These are phyloP conservation scores for Furcasterigmium furcatum DNA, from an alignment of 2,329 filamentous ascomycete genomes.

Conservation along the genomic window DNA sequence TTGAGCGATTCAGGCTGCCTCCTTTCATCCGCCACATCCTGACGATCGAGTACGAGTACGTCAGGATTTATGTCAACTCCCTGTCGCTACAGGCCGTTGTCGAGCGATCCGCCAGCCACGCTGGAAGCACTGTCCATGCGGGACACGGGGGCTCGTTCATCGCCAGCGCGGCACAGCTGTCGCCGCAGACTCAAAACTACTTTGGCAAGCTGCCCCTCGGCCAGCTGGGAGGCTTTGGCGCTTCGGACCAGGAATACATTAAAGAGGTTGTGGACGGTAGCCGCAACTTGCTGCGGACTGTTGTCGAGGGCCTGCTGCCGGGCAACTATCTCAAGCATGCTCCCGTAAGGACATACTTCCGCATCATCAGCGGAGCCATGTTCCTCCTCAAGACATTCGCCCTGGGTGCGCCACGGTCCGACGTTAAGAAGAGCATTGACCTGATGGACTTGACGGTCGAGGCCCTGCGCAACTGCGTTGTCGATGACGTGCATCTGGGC, in stretches of 20 bases:
- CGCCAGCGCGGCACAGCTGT: constrained; percentile 42
- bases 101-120: constrained; percentile 82
- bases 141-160: constrained; percentile 28
- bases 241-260: constrained; percentile 69
- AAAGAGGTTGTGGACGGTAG: constrained; percentile 75
- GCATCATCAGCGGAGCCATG: constrained; percentile 82
- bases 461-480: constrained; percentile 72
- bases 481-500: constrained; percentile 83
- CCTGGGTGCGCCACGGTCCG: constrained; percentile 72
- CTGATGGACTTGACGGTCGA: constrained; percentile 74
- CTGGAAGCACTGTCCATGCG: constrained; percentile 37
- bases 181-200: constrained; percentile 62
- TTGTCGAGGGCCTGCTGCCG: constrained; percentile 73
- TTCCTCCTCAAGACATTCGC: constrained; percentile 84
- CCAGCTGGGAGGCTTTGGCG: constrained; percentile 60
- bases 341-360: constrained; percentile 80
- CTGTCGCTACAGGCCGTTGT: constrained; percentile 92
- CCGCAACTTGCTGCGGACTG: constrained; percentile 71
- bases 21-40: constrained; percentile 71
- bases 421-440: constrained; percentile 71
- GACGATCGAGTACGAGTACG: constrained; percentile 93
- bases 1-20: constrained; percentile 72
- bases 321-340: constrained; percentile 77
- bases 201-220: constrained; percentile 62
- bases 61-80: constrained; percentile 91